Conservation (phyloP, 2,329 filamentous ascomycete species). For the Bisporella sp. region DNA sequence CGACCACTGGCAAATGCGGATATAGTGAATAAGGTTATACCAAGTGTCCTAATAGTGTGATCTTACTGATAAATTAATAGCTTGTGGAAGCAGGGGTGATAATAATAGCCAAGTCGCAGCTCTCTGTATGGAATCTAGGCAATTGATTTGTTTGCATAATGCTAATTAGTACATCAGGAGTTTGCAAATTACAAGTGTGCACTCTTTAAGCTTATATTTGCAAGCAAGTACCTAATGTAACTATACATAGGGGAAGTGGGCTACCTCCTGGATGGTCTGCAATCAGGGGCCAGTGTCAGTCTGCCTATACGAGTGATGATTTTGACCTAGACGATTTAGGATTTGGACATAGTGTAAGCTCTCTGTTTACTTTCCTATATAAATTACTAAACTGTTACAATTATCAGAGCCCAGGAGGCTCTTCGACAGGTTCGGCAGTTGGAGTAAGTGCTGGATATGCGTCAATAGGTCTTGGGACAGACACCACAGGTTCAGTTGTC, state of each 20-base stretch:
- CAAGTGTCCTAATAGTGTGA: neutral
- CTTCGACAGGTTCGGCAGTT: constrained; percentile 54
- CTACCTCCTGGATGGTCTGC: neutral
- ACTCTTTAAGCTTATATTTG: neutral
- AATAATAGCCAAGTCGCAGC: neutral
- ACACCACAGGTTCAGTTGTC: constrained; percentile 57
- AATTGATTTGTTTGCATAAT: no score
- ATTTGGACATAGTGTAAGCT: neutral
- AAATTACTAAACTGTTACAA: neutral
- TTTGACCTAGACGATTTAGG: neutral
- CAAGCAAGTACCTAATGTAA: neutral
- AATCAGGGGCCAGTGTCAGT: neutral
- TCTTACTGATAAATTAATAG: neutral
- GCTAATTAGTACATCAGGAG: no score
- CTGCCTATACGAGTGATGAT: neutral
- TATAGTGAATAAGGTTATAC: neutral
- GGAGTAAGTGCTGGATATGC: constrained; percentile 27
- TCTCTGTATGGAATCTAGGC: neutral
- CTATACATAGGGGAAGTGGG: neutral
- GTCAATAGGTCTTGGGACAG: constrained; percentile 45
- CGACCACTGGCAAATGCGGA: neutral
- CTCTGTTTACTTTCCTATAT: neutral
- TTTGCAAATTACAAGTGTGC: neutral
- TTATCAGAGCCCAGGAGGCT: constrained; percentile 33
- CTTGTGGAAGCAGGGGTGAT: neutral